Percentiles rank a stretch among this genome's conserved stretches.
Evolutionary conservation across 352 stramenopile genomes (phyloP).

Genomic region (Globisporangium cederbergense): DNA sequence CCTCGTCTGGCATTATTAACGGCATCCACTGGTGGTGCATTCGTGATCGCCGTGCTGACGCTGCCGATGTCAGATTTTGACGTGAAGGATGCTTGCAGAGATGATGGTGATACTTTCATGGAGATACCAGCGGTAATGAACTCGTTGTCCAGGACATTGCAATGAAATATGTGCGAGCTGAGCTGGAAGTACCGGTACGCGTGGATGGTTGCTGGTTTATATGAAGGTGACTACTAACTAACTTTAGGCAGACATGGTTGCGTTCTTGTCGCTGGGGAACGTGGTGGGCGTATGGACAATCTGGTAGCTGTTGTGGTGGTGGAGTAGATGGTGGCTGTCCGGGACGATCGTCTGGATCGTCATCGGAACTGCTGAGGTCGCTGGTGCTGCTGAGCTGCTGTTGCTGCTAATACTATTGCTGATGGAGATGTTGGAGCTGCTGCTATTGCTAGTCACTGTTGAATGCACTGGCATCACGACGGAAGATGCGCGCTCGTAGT

Average conservation of each 20-base stretch:
- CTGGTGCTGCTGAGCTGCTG: constrained; percentile 1
- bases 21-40: constrained; percentile 39
- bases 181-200: no score
- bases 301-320: constrained; percentile 36
- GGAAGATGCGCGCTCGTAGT: not conserved
- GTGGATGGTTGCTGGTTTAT: not conserved
- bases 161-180: no score
- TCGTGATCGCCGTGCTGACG: constrained; percentile 50
- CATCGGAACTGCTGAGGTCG: constrained; percentile 6
- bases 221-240: not conserved
- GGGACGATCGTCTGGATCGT: constrained; percentile 22
- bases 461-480: constrained; percentile 7
- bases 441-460: constrained; percentile 5
- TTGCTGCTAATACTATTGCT: constrained; percentile 14
- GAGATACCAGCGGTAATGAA: no score
- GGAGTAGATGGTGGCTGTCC: constrained; percentile 22
- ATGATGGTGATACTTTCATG: no score
- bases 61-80: constrained; percentile 25
- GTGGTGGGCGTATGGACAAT: constrained; percentile 64
- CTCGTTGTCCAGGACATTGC: no score
- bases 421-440: not conserved
- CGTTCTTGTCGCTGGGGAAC: constrained; percentile 43
- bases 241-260: constrained; percentile 22
- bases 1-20: not conserved
- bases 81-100: no score